These are phyloP conservation scores for Gamsiella multidivaricata DNA, from an alignment of 192 early-diverging fungal genomes.

Conservation along the genomic window DNA sequence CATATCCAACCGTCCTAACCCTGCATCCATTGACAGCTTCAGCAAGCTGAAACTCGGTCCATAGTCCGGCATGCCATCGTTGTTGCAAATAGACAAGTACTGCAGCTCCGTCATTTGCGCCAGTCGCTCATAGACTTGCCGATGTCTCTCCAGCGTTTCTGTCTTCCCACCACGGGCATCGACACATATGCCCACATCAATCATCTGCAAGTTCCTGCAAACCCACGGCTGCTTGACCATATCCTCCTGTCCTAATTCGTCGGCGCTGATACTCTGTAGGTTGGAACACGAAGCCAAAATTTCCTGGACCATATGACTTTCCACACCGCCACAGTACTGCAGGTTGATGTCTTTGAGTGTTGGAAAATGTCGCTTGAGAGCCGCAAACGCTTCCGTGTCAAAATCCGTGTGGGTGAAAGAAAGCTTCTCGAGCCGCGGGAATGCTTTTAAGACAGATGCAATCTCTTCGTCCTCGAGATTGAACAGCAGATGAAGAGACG, in stretches of 20 bases:
- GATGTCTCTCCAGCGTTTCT: neutral
- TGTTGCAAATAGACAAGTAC: constrained; percentile 24
- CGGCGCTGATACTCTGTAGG: constrained; percentile 27
- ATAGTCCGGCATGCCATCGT: neutral
- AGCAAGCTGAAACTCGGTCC: neutral
- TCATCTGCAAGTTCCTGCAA: constrained; percentile 23
- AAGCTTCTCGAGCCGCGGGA: constrained; percentile 34
- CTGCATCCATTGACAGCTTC: constrained; percentile 5
- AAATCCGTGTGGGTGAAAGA: constrained; percentile 7
- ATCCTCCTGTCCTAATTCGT: constrained; percentile 2
- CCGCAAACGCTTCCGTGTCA: neutral
- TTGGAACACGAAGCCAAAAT: constrained; percentile 38
- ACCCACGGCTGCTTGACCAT: constrained; percentile 17
- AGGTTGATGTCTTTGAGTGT: constrained; percentile 36
- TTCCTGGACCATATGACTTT: constrained; percentile 20
- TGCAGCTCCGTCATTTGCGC: constrained; percentile 14
- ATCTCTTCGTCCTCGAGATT: constrained; percentile 5
- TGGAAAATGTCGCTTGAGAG: constrained; percentile 34
- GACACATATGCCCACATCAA: constrained; percentile 33
- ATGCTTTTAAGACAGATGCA: constrained; percentile 15
- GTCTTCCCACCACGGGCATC: neutral
- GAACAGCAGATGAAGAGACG: constrained; percentile 11
- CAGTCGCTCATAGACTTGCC: constrained; percentile 10
- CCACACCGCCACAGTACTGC: constrained; percentile 4
- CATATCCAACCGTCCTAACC: neutral